Base-by-base conservation (phyloP, 345 rosid species). In the Salix brachista region DNA sequence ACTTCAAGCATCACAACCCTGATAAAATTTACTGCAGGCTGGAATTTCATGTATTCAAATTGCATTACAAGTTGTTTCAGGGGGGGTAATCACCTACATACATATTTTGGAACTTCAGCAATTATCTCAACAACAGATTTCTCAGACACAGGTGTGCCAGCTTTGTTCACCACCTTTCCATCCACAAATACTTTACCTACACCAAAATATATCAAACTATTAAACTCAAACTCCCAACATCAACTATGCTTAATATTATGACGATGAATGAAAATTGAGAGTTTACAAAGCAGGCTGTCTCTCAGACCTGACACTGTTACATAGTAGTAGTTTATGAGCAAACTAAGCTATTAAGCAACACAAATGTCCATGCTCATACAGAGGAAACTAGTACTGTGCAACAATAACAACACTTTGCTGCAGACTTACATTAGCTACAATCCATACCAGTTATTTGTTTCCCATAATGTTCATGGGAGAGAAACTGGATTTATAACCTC, bases 11-110 rank as follows among this genome's bases (percentile, higher is more conserved):
- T 65, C 34, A 16, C 11, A 28, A 65, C 8, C 36, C 50, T 73
- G 42, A 12, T 39, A 34, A 74, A 75, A 21, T 39, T 16, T 56
- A 73, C 17, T 36, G 48, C 32, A 56, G 37, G 77, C 3, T 21
- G 3, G 75, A 62, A 70, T 54, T 73, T 32, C 23, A 69, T 46
- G 32, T 19, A 41, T 48, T 19, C 8, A 76, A 77, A 81, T 66
- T 46, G 67, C 41, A 74, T 73, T 77, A 78, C 52, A 37, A 50
- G 62, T 76, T 60, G 78, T 58, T 67, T 71, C 64, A 41, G 58
- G 60, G 56, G 65, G 56, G 80, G 84, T 85, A 86, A 88, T 96
- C 97, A 96, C 99, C 98, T 96, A 92, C 99, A 96, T 91, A 93
- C 98, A 77, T 85, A 96, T 93, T 93, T 96, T 5, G 98, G 99